Evolutionary conservation across 208 protist species (phyloP), one percentile per base, ranked within the genome.

Genomic region (Crithidia brevicula): DNA sequence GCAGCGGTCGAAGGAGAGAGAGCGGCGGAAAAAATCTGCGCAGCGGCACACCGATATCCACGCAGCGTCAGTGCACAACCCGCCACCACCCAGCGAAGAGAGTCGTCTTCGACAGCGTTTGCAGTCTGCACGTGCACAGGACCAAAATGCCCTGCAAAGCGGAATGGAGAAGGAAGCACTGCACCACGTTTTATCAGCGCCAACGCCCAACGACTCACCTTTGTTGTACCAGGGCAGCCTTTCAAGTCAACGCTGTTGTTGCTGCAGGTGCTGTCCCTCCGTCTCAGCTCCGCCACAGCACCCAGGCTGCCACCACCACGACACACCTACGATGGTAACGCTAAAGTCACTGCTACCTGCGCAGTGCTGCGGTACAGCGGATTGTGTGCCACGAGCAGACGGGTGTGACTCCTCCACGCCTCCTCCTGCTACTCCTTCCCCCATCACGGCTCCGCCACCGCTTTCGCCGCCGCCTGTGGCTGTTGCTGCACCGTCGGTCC

Each of bases 41-140:
- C n/a, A n/a, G 25, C 4, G 20, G 15, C 6, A 22, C 9, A 15
- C 4, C 38, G 34, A 13, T 11, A 18, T 38, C 1, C 10, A 36
- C 27, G 42, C 23, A 63, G 10, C 18, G 6, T 0, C n/a, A 40
- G 30, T 28, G 43, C 38, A 1, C 18, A 6, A 15, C n/a, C 18
- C 57, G 30, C 42, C 42, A 3, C 1, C 7, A 6, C 10, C 18
- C 27, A 45, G 8, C 0, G 59, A 54, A 33, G 45, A 65, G 3
- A 65, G 59, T 31, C 59, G 59, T 3, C 31, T 65, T 13, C 59
- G 59, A 30, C 59, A 54, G 33, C 43, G 45, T 2, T 22, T 65
- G 45, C 28, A 54, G 59, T 45, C 45, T 1, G 59, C 59, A 18
- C 59, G 45, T 7, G 59, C 59, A 18, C 59, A 54, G 22, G 59